Evolutionary conservation across 2,329 filamentous ascomycete genomes (phyloP).

Genomic region (Pseudogymnoascus sp.): DNA sequence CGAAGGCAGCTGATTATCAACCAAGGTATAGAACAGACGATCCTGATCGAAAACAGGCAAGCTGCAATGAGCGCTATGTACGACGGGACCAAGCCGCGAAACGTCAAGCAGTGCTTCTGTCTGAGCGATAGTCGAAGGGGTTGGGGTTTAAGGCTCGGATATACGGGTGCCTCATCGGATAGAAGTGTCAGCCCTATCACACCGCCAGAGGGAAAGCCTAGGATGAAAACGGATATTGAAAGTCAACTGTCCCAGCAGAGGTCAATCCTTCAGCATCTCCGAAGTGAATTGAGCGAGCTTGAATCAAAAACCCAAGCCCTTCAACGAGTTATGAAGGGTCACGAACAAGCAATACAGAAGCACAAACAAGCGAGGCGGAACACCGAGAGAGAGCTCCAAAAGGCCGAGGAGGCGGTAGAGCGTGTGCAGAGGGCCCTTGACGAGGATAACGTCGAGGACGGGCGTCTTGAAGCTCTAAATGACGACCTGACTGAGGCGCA

Average conservation of each 20-base stretch:
- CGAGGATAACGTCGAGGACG: slow-evolving; percentile 60
- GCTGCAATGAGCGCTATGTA: slow-evolving; percentile 67
- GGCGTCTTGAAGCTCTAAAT: slow-evolving; percentile 52
- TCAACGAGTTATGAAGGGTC: slow-evolving; percentile 31
- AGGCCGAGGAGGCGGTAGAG: slow-evolving; percentile 52
- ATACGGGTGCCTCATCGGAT: slow-evolving; percentile 38
- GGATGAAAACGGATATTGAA: slow-evolving; percentile 75
- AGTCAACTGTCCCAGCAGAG: slow-evolving; percentile 52
- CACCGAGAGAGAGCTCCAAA: slow-evolving; percentile 51
- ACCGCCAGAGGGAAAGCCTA: slow-evolving; percentile 35
- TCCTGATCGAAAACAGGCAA: slow-evolving; percentile 62
- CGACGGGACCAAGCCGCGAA: slow-evolving; percentile 48
- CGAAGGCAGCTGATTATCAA: slow-evolving; percentile 79
- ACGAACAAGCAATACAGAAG: slow-evolving; percentile 40
- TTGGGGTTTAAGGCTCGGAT: slow-evolving; percentile 54
- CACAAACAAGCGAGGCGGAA: slow-evolving; percentile 40
- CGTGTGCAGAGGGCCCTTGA: slow-evolving; percentile 54
- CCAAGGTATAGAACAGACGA: slow-evolving; percentile 72
- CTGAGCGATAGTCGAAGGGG: slow-evolving; percentile 54
- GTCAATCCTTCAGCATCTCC: slow-evolving; percentile 46
- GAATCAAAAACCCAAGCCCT: slow-evolving; percentile 24
- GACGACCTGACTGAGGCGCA: slow-evolving; percentile 48
- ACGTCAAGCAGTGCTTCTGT: slow-evolving; percentile 67
- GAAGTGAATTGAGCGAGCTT: slow-evolving; percentile 46
- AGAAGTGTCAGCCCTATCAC: slow-evolving; percentile 44